Evolutionary conservation across 1,284 basidiomycete species (phyloP).

Genomic region (Ceratobasidium papillatum): DNA sequence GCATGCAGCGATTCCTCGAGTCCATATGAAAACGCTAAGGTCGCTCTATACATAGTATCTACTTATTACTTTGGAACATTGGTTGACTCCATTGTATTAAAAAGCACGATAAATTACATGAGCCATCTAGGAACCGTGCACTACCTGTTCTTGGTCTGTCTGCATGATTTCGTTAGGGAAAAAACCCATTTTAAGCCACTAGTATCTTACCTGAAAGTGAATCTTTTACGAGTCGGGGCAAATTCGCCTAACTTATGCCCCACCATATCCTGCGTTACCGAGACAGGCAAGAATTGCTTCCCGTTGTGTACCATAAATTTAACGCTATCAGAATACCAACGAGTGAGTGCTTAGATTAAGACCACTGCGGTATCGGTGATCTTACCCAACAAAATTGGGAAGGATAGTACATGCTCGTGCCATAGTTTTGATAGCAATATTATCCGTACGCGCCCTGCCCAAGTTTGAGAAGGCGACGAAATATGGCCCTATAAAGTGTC

Average conservation of each 20-base stretch:
- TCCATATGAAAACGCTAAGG: too few species aligned
- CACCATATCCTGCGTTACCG: slow-evolving; percentile 96
- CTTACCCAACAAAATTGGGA: slow-evolving; percentile 92
- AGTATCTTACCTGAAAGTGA: slow-evolving; percentile 72
- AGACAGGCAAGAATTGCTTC: slow-evolving; percentile 86
- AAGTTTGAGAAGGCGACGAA: slow-evolving; percentile 95
- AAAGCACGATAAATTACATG: slow-evolving; percentile 13
- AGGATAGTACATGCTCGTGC: slow-evolving; percentile 92
- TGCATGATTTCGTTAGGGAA: slow-evolving; percentile 39
- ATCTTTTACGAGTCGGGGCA: slow-evolving; percentile 80
- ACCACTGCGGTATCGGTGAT: not conserved
- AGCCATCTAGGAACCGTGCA: slow-evolving; percentile 12
- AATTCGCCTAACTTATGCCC: slow-evolving; percentile 98
- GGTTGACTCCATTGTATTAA: not conserved
- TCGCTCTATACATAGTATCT: too few species aligned
- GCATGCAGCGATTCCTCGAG: not conserved
- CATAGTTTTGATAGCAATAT: slow-evolving; percentile 88
- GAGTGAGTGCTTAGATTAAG: slow-evolving; percentile 29
- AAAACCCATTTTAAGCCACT: slow-evolving; percentile 17
- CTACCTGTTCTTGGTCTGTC: slow-evolving; percentile 54
- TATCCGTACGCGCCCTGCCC: slow-evolving; percentile 81
- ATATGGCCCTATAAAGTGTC: slow-evolving; percentile 77
- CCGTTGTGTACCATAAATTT: slow-evolving; percentile 96
- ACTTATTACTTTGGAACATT: not conserved
- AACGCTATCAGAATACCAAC: slow-evolving; percentile 58